Evolutionary conservation across 257 asterid genomes (phyloP).

Genomic region (Gardenia jasminoides): DNA sequence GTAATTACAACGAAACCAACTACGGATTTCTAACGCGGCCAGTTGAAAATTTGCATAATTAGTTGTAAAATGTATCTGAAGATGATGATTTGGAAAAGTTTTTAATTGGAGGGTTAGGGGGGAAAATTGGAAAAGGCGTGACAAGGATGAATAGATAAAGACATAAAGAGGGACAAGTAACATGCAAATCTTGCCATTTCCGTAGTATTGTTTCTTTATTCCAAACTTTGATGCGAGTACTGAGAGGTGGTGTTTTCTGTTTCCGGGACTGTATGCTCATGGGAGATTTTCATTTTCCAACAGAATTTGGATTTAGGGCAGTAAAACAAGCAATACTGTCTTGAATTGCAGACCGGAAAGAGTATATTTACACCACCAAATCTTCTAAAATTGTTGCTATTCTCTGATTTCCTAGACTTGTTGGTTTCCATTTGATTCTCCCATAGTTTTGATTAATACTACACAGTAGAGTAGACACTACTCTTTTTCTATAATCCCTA

Average conservation of each 20-base stretch:
- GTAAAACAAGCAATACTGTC: not conserved
- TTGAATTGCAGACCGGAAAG: not conserved
- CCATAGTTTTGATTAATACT: not conserved
- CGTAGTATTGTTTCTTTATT: constrained; percentile 19
- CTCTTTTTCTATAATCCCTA: not conserved
- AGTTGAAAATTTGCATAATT: not conserved
- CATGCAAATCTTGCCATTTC: constrained; percentile 34
- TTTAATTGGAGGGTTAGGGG: not conserved
- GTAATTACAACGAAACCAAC: too few relatives aligned
- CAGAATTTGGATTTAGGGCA: not conserved
- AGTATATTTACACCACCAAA: not conserved
- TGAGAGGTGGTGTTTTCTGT: not conserved
- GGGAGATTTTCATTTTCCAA: not conserved
- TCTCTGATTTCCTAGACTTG: not conserved
- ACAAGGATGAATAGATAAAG: constrained; percentile 24
- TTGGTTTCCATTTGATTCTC: not conserved
- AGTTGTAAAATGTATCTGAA: not conserved
- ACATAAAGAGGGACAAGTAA: constrained; percentile 28
- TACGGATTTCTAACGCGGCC: too few relatives aligned
- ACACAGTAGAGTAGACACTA: too few relatives aligned
- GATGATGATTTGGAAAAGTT: not conserved
- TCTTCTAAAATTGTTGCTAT: not conserved
- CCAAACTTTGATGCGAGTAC: constrained; percentile 8
- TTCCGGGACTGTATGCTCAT: not conserved
- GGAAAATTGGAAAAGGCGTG: constrained; percentile 12